Base-by-base conservation (phyloP, 73 alveolate genomes). In the Halteria grandinella region DNA sequence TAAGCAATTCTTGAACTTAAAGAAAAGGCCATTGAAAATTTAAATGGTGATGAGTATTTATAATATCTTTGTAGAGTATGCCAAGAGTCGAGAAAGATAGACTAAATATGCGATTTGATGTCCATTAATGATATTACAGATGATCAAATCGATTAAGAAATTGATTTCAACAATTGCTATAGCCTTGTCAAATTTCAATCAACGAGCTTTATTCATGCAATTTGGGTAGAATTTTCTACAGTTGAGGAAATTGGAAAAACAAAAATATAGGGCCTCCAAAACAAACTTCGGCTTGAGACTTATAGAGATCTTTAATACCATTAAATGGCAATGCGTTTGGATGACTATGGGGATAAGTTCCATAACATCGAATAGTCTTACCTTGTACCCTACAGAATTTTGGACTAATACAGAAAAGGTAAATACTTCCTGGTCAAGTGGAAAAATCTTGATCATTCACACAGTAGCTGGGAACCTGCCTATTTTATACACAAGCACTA, bases 391-490 rank as follows among this genome's bases (percentile, higher is more conserved):
- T 90, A 86, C 21, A 53, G 94, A 70, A 80, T 86, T 29, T 52
- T 86, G 15, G 88, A 76, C 25, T 60, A 87, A 5, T 63, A 55
- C 34, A 66, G 78, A 37, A 79, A 63, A 37, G 69, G 63, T 14
- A 40, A 54, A 43, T 81, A 86, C 51, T 82, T 73, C 55, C 44
- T 79, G 14, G 82, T 86, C 14, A 86, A 86, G 55, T 86, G 94
- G 94, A 54, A 60, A 3, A 59, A 81, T 31, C 66, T 86, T 60
- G 74, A 69, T 45, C 82, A 86, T 51, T 82, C 55, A 32, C 75
- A 75, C 27, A 41, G 81, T 40, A 79, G 88, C 25, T 86, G 89
- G 86, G 91, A 79, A 55, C 83, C 70, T 58, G 74, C 78, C 12
- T 58, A 54, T 5, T 32, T 75, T 0, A 54, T 79, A 29, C 85